Base-by-base conservation (phyloP, 257 asterid genomes). In the Striga asiatica region DNA sequence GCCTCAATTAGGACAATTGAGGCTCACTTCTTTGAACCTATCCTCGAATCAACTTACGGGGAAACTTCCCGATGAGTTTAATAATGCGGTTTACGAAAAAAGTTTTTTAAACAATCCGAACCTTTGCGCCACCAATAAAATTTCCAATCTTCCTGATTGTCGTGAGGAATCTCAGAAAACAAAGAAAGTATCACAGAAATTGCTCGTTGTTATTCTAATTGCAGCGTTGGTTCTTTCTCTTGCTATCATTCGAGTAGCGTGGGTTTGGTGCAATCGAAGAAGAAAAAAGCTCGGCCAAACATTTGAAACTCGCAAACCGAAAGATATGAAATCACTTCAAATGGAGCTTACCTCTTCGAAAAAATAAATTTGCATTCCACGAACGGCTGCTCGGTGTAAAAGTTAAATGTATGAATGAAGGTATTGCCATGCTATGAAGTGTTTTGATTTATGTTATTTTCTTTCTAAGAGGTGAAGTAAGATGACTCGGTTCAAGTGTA, bases 271-370 rank as follows among this genome's bases (percentile, higher is more conserved):
- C 11, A 76, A 80, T 64, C 74, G 58, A 64, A 58, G 72, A 69
- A 75, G 68, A 54, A 88, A 80, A 82, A 81, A 80, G 77, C 75
- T 69, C 21, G 66, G 10, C 34, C 1, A 82, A 88, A 51, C 71
- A 80, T 8, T 74, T n/a, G n/a, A n/a, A n/a, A n/a, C n/a, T n/a
- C n/a, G n/a, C n/a, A n/a, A n/a, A n/a, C n/a, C 78, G 1, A 69
- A 81, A 29, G 3, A 29, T 29, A 29, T 3, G 8, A 29, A 29
- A 1, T 29, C 6, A 0, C 9, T 11, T 39, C 19, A 39, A 5
- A 85, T 95, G 97, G 85, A 83, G 51, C 61, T 83, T 22, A 85
- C 94, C 67, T 85, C 97, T n/a, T n/a, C n/a, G n/a, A n/a, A n/a
- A n/a, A n/a, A n/a, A n/a, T n/a, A n/a, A n/a, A n/a, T n/a, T n/a